phyloP scores from a whole-genome alignment of 176 grass and related monocot species.

The Bromus sterilis region DNA sequence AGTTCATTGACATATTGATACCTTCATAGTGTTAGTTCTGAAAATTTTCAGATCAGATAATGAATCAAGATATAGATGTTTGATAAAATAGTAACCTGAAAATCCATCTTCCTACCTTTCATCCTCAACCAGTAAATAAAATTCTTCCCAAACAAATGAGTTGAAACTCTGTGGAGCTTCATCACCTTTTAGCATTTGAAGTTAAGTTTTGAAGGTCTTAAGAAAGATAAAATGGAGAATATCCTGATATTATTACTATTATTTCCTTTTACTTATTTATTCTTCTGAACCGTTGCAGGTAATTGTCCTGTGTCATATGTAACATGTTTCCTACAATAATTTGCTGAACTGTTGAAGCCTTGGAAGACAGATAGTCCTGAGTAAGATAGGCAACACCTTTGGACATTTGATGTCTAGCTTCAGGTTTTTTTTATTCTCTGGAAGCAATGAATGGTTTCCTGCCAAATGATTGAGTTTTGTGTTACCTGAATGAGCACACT shows the following conservation, averaged over 20 bases:
- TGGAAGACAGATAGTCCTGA: background rate
- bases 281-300: slow-evolving; percentile 13
- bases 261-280: background rate
- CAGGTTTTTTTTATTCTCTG: slow-evolving; percentile 13
- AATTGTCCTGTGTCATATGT: background rate
- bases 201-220: background rate
- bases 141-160: background rate
- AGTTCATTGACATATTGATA: background rate
- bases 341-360: background rate
- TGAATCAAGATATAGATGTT: background rate
- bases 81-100: background rate
- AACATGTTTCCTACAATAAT: background rate
- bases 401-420: slow-evolving; percentile 9
- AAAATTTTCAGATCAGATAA: background rate
- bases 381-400: background rate
- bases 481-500: background rate
- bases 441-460: background rate
- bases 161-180: background rate
- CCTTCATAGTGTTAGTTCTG: background rate
- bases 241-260: background rate
- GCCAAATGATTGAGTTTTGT: background rate
- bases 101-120: background rate
- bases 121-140: background rate
- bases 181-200: background rate
- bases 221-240: background rate